phyloP scores from a whole-genome alignment of 768 basidiomycete genomes.

The Pleurotus cornucopiae region DNA sequence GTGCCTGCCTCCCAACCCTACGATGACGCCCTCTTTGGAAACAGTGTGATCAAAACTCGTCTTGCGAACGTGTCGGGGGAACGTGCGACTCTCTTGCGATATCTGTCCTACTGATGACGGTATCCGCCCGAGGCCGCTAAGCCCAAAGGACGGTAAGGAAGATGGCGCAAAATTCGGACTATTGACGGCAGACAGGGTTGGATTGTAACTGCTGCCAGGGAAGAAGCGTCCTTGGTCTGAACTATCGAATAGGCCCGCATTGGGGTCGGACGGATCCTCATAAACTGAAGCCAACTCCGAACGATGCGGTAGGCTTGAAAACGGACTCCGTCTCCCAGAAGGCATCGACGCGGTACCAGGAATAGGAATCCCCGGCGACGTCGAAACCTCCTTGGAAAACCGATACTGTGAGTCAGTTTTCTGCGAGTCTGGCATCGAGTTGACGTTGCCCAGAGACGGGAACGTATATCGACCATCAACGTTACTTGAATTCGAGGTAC shows the following conservation, averaged over 20 bases:
- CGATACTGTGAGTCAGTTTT: not conserved
- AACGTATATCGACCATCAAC: conserved; percentile 46
- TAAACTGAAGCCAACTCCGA: conserved; percentile 43
- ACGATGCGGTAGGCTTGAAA: conserved; percentile 28
- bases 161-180: conserved; percentile 59
- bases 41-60: conserved; percentile 95
- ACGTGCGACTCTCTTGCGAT: conserved; percentile 43
- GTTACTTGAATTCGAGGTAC: conserved; percentile 21
- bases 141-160: conserved; percentile 68
- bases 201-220: conserved; percentile 27
- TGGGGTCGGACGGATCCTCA: conserved; percentile 36
- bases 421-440: not conserved
- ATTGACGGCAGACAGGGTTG: conserved; percentile 35
- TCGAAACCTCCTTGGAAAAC: conserved; percentile 13
- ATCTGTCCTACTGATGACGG: conserved; percentile 29
- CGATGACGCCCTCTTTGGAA: conserved; percentile 56
- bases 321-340: conserved; percentile 44
- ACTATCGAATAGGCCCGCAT: conserved; percentile 29
- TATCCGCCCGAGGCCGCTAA: conserved; percentile 51
- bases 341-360: conserved; percentile 41
- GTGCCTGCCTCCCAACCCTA: conserved; percentile 63
- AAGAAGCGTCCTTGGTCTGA: conserved; percentile 22
- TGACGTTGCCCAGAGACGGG: conserved; percentile 24
- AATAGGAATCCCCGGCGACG: conserved; percentile 31
- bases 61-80: conserved; percentile 87